Evolutionary conservation across 2,329 filamentous ascomycete species (phyloP), one percentile per base, ranked within the genome.

Genomic region (Trichoderma hamatum): DNA sequence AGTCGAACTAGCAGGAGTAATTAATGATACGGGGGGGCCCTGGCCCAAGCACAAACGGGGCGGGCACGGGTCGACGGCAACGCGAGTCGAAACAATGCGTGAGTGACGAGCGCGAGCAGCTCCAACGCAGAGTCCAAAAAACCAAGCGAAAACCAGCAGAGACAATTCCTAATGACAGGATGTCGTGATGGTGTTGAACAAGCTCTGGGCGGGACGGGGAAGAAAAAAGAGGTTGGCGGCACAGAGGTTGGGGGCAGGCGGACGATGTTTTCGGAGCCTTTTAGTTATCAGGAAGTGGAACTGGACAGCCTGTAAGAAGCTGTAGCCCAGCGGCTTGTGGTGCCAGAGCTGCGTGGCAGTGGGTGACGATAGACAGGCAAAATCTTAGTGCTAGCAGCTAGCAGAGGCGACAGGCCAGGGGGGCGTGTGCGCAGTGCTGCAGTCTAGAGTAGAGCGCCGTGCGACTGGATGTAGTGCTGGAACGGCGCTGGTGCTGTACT

Each of bases 141-240:
- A 30, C 30, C 30, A 65, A 56, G 30, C 30, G 62, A 72, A 71
- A 72, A 70, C 75, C 74, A 74, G 73, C 75, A 76, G 77, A 76
- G 75, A 70, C 67, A 70, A 72, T 70, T 72, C 70, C 72, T 73
- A 70, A 70, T 71, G 61, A 73, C 72, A 74, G 75, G 21, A 60
- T 73, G 75, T 76, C 73, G 71, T 30, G 71, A 76, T 75, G 77
- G 75, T 75, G 74, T 68, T 68, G 65, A 43, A 28, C 56, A 61
- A 58, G 59, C 49, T 51, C 49, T 28, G 69, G 39, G 68, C 69
- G 75, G 72, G 70, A 64, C 56, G 71, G 71, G 61, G 69, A 67
- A 70, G 72, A 71, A 21, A 72, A 69, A 55, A 34, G 69, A 64
- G 68, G 66, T 61, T 70, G 70, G 67, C 56, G 70, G 67, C 71